Conservation (phyloP, 306 rosid species). For the Acacia crassicarpa region DNA sequence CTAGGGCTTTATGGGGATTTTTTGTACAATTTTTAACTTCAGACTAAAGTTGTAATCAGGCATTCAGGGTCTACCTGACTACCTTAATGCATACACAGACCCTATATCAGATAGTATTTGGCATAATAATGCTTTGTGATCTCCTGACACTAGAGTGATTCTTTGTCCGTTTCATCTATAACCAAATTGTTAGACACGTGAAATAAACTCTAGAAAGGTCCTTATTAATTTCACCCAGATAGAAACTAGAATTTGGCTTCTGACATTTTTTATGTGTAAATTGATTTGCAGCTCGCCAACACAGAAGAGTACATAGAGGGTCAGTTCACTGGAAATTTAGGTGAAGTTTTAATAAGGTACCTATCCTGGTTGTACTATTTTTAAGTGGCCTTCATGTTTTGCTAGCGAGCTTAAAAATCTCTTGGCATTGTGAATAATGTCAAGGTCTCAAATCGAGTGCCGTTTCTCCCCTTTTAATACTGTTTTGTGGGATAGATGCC, state of each 20-base stretch:
- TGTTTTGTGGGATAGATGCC: not conserved
- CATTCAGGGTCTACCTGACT: too few relatives aligned
- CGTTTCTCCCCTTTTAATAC: not conserved
- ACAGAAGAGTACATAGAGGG: conserved; percentile 61
- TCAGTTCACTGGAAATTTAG: conserved; percentile 51
- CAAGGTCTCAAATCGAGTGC: not conserved
- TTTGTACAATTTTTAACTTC: too few relatives aligned
- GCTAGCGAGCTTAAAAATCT: not conserved
- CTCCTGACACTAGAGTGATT: not conserved
- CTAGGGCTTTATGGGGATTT: too few relatives aligned
- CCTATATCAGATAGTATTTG: not conserved
- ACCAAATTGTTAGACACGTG: not conserved
- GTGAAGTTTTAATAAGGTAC: conserved; percentile 58
- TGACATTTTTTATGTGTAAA: conserved; percentile 10
- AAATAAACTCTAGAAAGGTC: not conserved
- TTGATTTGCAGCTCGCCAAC: conserved; percentile 45
- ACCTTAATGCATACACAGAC: not conserved
- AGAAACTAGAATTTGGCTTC: not conserved
- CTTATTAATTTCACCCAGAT: not conserved
- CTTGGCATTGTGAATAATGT: not conserved
- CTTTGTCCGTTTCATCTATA: not conserved
- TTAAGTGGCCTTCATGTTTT: conserved; percentile 2
- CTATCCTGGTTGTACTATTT: not conserved
- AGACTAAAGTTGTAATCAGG: too few relatives aligned
- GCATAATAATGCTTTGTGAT: not conserved